Evolutionary conservation across 2,329 filamentous ascomycete genomes (phyloP).

Genomic region (Trichoderma breve): DNA sequence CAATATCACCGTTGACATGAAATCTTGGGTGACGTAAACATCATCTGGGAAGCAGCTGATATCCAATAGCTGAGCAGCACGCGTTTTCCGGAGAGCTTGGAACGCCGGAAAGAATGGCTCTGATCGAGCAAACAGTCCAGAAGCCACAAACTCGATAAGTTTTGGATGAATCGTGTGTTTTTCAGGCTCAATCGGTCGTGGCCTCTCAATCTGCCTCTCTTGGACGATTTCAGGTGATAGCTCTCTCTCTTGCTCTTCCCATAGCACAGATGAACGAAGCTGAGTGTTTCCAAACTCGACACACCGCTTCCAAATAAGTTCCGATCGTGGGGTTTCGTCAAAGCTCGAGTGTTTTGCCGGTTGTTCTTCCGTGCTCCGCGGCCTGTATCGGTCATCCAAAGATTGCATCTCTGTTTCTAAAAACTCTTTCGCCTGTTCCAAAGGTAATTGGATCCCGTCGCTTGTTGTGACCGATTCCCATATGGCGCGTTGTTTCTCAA

Average conservation of each 20-base stretch:
- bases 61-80: slow-evolving; percentile 21
- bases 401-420: slow-evolving; percentile 55
- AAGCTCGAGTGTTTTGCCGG: neutral
- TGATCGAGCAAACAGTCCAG: neutral
- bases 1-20: slow-evolving; percentile 8
- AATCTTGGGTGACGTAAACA: slow-evolving; percentile 18
- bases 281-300: neutral
- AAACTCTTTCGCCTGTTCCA: slow-evolving; percentile 40
- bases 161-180: slow-evolving; percentile 32
- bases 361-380: slow-evolving; percentile 21
- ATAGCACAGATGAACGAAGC: neutral
- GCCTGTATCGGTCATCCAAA: slow-evolving; percentile 52
- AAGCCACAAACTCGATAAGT: neutral
- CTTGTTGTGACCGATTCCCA: slow-evolving; percentile 29
- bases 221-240: slow-evolving; percentile 62
- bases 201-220: slow-evolving; percentile 55
- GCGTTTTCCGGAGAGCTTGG: slow-evolving; percentile 18
- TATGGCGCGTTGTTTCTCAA: slow-evolving; percentile 40
- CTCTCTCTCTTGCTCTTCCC: slow-evolving; percentile 68
- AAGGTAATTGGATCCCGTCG: neutral
- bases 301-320: neutral
- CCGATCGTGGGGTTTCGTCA: neutral
- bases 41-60: slow-evolving; percentile 20
- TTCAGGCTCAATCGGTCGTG: slow-evolving; percentile 35
- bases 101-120: slow-evolving; percentile 24